Conservation (phyloP, 164 flowering plant species). For the Platanus orientalis region DNA sequence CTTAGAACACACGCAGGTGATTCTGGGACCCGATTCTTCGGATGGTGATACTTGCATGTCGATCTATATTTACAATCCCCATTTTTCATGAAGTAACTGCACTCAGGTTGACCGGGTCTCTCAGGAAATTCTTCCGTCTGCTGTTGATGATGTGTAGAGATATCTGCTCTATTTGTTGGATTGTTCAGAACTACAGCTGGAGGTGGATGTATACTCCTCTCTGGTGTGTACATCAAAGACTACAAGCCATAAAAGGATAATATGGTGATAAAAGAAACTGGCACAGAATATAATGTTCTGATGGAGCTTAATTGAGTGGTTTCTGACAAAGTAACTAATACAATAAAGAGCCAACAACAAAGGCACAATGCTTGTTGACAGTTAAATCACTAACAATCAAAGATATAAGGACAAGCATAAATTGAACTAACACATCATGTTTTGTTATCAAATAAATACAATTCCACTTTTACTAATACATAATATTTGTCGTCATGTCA, state of each 20-base stretch:
- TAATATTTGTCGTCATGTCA: too few species aligned
- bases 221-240: constrained; percentile 49
- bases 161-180: constrained; percentile 25
- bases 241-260: constrained; percentile 23
- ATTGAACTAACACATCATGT: too few species aligned
- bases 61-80: constrained; percentile 87
- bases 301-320: too few species aligned
- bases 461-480: too few species aligned
- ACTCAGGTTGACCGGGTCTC: constrained; percentile 85
- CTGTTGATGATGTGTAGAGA: constrained; percentile 31
- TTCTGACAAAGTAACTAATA: too few species aligned
- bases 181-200: constrained; percentile 36
- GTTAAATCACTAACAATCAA: too few species aligned
- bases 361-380: too few species aligned
- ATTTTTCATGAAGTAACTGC: constrained; percentile 67
- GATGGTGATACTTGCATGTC: constrained; percentile 81
- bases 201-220: constrained; percentile 37
- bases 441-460: too few species aligned
- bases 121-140: constrained; percentile 74
- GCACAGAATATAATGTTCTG: neutral
- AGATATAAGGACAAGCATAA: too few species aligned
- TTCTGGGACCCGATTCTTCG: constrained; percentile 43
- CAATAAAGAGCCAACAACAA: too few species aligned
- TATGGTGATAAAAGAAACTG: neutral
- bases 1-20: constrained; percentile 40